Conservation (phyloP, 345 rosid species). For the Moringa oleifera region DNA sequence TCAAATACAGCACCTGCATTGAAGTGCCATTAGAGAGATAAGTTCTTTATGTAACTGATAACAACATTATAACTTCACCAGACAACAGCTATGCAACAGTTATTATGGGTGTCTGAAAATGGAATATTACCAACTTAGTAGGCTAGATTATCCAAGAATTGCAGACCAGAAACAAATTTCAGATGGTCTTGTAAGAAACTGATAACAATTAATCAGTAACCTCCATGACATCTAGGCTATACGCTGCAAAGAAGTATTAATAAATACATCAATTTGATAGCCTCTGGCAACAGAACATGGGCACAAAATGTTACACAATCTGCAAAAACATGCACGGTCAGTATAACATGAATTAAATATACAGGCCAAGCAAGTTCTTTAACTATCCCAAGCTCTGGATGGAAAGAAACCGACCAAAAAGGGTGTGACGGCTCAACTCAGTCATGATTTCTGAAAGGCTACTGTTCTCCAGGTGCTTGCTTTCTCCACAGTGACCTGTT, state of each 20-base stretch:
- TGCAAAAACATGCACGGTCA: slow-evolving; percentile 4
- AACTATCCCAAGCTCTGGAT: neutral
- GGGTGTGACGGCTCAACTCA: neutral
- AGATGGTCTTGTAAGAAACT: neutral
- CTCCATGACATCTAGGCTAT: neutral
- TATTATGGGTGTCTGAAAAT: neutral
- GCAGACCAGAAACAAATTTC: neutral
- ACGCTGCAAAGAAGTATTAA: neutral
- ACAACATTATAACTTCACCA: too few species aligned
- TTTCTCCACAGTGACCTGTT: slow-evolving; percentile 35
- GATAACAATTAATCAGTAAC: neutral
- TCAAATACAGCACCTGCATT: too few species aligned
- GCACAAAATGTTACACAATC: slow-evolving; percentile 12
- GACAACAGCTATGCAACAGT: neutral
- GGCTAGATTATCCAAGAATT: neutral
- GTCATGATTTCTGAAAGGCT: slow-evolving; percentile 13
- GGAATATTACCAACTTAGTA: neutral
- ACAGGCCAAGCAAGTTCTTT: slow-evolving; percentile 1
- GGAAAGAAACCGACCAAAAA: neutral
- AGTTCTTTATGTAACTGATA: too few species aligned
- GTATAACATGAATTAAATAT: slow-evolving; percentile 5
- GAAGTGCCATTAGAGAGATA: too few species aligned
- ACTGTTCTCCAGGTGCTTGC: slow-evolving; percentile 39
- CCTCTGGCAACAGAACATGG: slow-evolving; percentile 8
- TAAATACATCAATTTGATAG: neutral